These are phyloP conservation scores for Hyaloraphidium curvatum DNA, from an alignment of 192 early-diverging fungal genomes.

Conservation along the genomic window DNA sequence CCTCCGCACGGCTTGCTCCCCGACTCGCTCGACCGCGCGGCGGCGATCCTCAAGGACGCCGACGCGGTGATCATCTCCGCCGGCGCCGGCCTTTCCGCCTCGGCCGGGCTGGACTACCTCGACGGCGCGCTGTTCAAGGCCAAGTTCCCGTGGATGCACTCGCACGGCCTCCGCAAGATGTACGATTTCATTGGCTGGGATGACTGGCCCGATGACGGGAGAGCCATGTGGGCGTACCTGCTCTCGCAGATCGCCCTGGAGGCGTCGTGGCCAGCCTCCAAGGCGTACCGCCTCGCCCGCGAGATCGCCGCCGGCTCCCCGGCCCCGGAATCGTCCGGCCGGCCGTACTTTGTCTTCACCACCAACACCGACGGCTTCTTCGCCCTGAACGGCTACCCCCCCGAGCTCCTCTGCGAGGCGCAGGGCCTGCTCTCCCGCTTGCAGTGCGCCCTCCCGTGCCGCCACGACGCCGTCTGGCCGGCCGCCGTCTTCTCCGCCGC, in stretches of 20 bases:
- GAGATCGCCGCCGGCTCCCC: too few species aligned
- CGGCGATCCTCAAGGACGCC: constrained; percentile 5
- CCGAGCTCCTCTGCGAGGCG: too few species aligned
- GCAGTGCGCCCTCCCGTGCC: too few species aligned
- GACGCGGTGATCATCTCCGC: constrained; percentile 9
- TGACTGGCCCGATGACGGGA: constrained; percentile 10
- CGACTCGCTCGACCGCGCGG: too few species aligned
- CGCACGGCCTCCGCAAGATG: constrained; percentile 10
- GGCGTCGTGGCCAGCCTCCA: constrained; percentile 8
- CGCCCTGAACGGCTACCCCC: constrained; percentile 10
- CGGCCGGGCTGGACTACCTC: constrained; percentile 13
- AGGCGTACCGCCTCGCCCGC: too few species aligned
- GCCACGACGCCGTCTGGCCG: too few species aligned
- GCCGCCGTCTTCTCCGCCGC: too few species aligned
- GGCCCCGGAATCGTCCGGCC: too few species aligned
- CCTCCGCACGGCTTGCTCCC: too few species aligned
- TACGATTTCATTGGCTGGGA: constrained; percentile 13
- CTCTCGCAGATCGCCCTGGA: constrained; percentile 7
- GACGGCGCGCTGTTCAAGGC: constrained; percentile 11
- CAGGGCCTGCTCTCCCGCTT: too few species aligned
- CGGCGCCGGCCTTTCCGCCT: constrained; percentile 11
- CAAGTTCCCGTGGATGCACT: constrained; percentile 10
- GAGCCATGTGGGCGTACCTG: constrained; percentile 11
- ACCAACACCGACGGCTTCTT: constrained; percentile 15
- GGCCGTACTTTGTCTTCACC: constrained; percentile 10